phyloP scores from a whole-genome alignment of 495 filamentous ascomycete genomes.

The Hyaloscypha finlandica region DNA sequence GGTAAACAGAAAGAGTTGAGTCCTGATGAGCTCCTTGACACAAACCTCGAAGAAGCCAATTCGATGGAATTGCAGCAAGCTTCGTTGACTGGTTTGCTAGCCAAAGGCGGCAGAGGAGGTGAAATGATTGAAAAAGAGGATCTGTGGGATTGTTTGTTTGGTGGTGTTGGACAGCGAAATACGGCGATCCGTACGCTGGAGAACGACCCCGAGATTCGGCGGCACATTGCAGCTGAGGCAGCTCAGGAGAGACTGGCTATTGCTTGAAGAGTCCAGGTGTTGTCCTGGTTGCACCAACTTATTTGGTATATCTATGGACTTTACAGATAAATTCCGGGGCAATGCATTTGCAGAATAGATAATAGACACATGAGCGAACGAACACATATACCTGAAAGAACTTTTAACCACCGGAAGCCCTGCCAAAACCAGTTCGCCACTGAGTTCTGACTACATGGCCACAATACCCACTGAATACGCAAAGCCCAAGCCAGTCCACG shows the following conservation, averaged over 20 bases:
- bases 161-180: slow-evolving; percentile 30
- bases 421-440: too few species aligned
- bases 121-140: slow-evolving; percentile 80
- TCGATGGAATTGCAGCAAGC: slow-evolving; percentile 77
- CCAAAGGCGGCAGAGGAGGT: slow-evolving; percentile 68
- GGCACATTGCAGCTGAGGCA: slow-evolving; percentile 29
- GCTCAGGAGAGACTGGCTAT: slow-evolving; percentile 18
- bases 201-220: slow-evolving; percentile 19
- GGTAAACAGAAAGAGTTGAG: slow-evolving; percentile 32
- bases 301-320: background rate
- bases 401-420: too few species aligned
- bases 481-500: too few species aligned
- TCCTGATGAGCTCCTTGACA: slow-evolving; percentile 31
- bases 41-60: slow-evolving; percentile 66
- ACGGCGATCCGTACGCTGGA: background rate
- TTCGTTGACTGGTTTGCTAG: slow-evolving; percentile 65
- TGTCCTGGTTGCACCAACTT: background rate
- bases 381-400: too few species aligned
- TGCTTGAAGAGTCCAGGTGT: background rate
- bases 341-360: too few species aligned
- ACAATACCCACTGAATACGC: too few species aligned
- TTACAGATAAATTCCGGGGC: background rate
- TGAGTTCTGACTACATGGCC: too few species aligned
- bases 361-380: too few species aligned
- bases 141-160: slow-evolving; percentile 89